Evolutionary conservation across 2,329 filamentous ascomycete species (phyloP), one percentile per base, ranked within the genome.

Genomic region (Fonsecaea pugnacius): DNA sequence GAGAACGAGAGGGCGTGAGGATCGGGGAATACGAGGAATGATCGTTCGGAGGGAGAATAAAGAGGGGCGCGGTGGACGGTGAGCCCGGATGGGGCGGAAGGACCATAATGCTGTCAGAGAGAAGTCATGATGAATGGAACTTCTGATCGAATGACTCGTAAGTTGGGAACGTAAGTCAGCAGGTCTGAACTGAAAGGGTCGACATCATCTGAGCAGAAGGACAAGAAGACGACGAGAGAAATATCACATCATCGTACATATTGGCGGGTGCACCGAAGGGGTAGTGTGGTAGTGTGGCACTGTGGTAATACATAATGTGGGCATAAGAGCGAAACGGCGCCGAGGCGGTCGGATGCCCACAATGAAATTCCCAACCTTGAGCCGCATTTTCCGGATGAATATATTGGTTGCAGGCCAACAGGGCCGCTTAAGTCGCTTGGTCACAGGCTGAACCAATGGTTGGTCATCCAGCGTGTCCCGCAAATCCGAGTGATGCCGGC

Each of bases 371-470:
- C n/a, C 16, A 48, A 48, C 43, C 43, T 48, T 27, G 43, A 48
- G 43, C 43, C 43, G 43, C 43, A 48, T 48, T 27, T 48, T 24
- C 43, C 43, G 43, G 43, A 48, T 24, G 43, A 48, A 48, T 48
- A 27, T 48, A 27, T 48, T 48, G 43, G 43, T 4, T 27, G 9
- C 43, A 27, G 9, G 18, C n/a, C n/a, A 14, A 14, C 38, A n/a
- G 16, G 21, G 18, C 27, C 21, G 18, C 43, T 48, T 48, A 21
- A 21, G 43, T 48, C 43, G 21, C 38, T 43, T 43, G 38, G 38
- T 43, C 18, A 24, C 3, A 21, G 18, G 43, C 43, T 24, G 18
- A 48, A 27, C 43, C 43, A 48, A 48, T 48, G 4, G 43, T 27
- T 48, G 18, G 18, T 48, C 43, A 48, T 48, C 43, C 43, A 48